Evolutionary conservation across 2,329 filamentous ascomycete species (phyloP), one percentile per base, ranked within the genome.

Genomic region (Pyrenophora tritici-repentis): DNA sequence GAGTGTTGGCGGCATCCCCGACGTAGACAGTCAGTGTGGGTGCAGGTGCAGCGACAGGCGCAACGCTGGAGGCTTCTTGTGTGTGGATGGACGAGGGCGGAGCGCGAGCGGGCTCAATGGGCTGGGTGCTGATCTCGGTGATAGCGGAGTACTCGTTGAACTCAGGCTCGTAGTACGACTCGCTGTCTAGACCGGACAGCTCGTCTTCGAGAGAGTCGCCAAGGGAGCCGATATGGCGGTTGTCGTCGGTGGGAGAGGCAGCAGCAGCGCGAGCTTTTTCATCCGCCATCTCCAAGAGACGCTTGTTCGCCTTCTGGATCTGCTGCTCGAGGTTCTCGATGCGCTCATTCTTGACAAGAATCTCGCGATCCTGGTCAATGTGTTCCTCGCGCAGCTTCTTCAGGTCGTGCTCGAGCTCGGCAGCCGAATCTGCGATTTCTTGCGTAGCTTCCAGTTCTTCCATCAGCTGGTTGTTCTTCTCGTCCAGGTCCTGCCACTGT

Each of bases 281-380:
- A 31, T 59, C 53, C 38, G 52, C 55, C 14, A 39, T 43, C 9
- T 53, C 40, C 14, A 55, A 45, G 38, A 22, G 54, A 39, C 52
- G 51, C 31, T 54, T 41, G 2, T 49, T 37, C 47, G 59, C 53
- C 46, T 61, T 63, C 38, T 67, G 64, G 16, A 51, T 37, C 37
- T 63, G 54, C 8, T 29, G 39, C 42, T 67, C 64, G 33, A 67
- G 58, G 22, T 58, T 47, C 20, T 38, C 42, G 42, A 67, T 67
- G 51, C 64, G 62, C 51, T 62, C 58, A 39, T 67, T 62, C 43
- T 65, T 67, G 55, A 67, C 55, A 3, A 50, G 31, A 17, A 65
- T 34, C 8, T 46, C 50, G 50, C 55, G 62, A 12, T 63, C 53
- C n/a, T 50, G 43, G 16, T 52, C 51, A 37, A 22, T 37, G 8